A percentile compares a stretch with the other conserved stretches of the same genome.
phyloP scores from a whole-genome alignment of 225 moss, liverwort and hornwort genomes.

The Asterella californica region DNA sequence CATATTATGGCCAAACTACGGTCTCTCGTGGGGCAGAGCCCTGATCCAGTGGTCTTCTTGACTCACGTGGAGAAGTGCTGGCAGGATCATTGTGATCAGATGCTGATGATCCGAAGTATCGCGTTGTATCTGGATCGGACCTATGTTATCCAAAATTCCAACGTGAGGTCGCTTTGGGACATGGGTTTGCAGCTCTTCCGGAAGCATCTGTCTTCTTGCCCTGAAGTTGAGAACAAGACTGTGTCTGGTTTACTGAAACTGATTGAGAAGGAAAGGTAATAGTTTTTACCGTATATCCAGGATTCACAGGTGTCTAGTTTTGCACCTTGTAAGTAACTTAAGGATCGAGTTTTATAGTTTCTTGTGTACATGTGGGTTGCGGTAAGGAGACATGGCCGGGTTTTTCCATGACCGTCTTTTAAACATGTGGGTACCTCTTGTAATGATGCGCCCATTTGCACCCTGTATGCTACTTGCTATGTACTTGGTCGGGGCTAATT shows the following conservation, averaged over 20 bases:
- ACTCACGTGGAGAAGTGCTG: conserved; percentile 96
- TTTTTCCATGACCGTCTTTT: too few species aligned
- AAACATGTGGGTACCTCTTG: too few species aligned
- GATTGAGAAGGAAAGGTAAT: conserved; percentile 91
- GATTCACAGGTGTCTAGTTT: background rate
- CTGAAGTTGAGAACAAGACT: conserved; percentile 97
- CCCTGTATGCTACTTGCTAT: too few species aligned
- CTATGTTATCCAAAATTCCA: conserved; percentile 92
- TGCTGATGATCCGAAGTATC: conserved; percentile 98
- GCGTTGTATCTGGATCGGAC: conserved; percentile 96
- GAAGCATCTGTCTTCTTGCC: conserved; percentile 82
- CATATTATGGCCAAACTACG: conserved; percentile 73
- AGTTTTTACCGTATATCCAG: background rate
- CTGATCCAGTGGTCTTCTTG: conserved; percentile 93
- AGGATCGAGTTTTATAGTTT: background rate
- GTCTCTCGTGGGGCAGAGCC: conserved; percentile 82
- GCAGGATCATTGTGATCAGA: conserved; percentile 99
- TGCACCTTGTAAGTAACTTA: background rate
- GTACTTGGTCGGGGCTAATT: too few species aligned
- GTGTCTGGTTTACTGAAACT: conserved; percentile 83
- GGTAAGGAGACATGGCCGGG: background rate
- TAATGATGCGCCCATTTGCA: too few species aligned
- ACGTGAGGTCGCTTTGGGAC: conserved; percentile 96
- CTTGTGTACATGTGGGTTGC: background rate
- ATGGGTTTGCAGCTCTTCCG: conserved; percentile 99